Percentiles rank a stretch among this genome's conserved stretches.
Conservation (phyloP, 805 yeast species). For the Candida sithepensis region DNA sequence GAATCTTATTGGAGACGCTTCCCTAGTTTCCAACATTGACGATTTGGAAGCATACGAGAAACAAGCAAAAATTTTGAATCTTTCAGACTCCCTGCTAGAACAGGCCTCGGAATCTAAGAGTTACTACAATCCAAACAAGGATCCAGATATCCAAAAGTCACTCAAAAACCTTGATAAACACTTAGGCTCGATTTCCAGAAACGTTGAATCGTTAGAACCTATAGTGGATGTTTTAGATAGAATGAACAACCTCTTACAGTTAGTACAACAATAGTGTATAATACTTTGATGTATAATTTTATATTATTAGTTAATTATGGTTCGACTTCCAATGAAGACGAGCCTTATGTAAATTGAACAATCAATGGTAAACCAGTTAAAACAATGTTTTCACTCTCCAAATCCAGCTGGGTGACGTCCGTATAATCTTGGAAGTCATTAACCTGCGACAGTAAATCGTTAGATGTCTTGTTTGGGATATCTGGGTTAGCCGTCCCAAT, state of each 20-base stretch:
- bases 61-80: conserved; percentile 4
- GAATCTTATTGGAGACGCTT: conserved; percentile 1
- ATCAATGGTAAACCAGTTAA: conserved; percentile 18
- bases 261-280: conserved; percentile 2
- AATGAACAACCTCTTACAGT: conserved; percentile 17
- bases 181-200: conserved; percentile 13
- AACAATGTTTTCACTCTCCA: conserved; percentile 6
- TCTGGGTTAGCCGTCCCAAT: conserved; percentile 51
- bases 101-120: not conserved
- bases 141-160: conserved; percentile 10
- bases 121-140: conserved; percentile 14
- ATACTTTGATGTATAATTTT: too few species aligned
- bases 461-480: conserved; percentile 51
- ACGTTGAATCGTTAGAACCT: conserved; percentile 15
- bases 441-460: conserved; percentile 30
- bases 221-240: conserved; percentile 15
- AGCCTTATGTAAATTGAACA: conserved; percentile 14
- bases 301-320: too few species aligned
- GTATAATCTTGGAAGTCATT: conserved; percentile 17
- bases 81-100: not conserved
- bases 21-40: not conserved
- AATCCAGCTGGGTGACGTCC: conserved; percentile 6
- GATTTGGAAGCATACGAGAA: not conserved
- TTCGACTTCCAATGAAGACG: too few species aligned
- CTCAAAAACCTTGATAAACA: conserved; percentile 10